Conservation (phyloP, 2,329 filamentous ascomycete genomes). For the Macrophomina tecta region DNA sequence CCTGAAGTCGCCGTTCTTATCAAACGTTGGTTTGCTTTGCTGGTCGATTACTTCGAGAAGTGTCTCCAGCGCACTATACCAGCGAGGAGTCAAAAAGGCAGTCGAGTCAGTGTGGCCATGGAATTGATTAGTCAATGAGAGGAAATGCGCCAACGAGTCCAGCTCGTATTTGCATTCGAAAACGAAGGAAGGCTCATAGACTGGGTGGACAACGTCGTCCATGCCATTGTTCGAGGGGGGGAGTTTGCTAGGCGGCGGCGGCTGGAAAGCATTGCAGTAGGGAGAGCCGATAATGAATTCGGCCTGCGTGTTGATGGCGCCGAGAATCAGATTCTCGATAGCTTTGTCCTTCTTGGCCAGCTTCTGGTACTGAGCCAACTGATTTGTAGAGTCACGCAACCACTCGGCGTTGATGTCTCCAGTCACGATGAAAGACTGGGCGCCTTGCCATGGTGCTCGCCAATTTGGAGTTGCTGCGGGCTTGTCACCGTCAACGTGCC, state of each 20-base stretch:
- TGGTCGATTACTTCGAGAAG: conserved; percentile 75
- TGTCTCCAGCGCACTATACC: conserved; percentile 77
- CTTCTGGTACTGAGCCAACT: conserved; percentile 86
- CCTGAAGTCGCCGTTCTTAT: conserved; percentile 68
- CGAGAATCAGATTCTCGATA: conserved; percentile 81
- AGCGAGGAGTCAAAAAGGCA: conserved; percentile 78
- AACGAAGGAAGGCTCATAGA: conserved; percentile 81
- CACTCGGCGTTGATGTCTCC: conserved; percentile 93
- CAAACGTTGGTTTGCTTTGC: conserved; percentile 83
- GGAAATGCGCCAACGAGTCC: conserved; percentile 91
- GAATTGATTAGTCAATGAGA: conserved; percentile 85
- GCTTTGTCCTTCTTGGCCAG: conserved; percentile 80
- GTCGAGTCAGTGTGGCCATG: conserved; percentile 78
- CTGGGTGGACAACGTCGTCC: conserved; percentile 82
- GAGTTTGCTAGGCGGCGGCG: conserved; percentile 82
- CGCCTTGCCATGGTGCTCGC: conserved; percentile 70
- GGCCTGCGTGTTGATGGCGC: conserved; percentile 93
- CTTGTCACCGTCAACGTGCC: conserved; percentile 71
- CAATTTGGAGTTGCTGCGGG: conserved; percentile 35
- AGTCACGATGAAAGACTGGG: conserved; percentile 92
- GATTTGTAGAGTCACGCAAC: conserved; percentile 92
- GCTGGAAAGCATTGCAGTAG: conserved; percentile 98
- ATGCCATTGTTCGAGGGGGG: conserved; percentile 77
- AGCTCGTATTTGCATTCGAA: conserved; percentile 99
- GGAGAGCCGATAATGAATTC: conserved; percentile 94